Evolutionary conservation across 495 filamentous ascomycete species (phyloP).

Genomic region (Saxophila tyrrhenica): DNA sequence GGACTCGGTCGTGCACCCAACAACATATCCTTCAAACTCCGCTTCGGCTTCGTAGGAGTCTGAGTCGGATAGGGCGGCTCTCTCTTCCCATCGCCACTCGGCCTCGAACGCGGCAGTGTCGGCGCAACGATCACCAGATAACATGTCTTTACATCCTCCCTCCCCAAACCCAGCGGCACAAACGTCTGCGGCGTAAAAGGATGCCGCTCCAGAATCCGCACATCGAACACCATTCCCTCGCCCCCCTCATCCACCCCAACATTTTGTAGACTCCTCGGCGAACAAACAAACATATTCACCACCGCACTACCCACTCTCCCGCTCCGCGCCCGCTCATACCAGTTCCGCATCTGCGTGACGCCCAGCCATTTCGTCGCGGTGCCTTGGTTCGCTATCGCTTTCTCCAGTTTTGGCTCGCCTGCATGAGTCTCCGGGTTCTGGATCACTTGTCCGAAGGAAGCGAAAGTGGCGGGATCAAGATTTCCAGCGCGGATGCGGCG

Average conservation of each 20-base stretch:
- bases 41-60: conserved; percentile 24
- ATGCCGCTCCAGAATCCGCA: conserved; percentile 79
- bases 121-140: conserved; percentile 93
- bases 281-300: conserved; percentile 86
- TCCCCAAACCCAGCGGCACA: conserved; percentile 56
- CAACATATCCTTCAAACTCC: conserved; percentile 25
- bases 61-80: conserved; percentile 33
- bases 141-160: conserved; percentile 21
- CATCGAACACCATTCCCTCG: conserved; percentile 42
- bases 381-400: conserved; percentile 65
- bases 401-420: conserved; percentile 15
- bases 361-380: conserved; percentile 76
- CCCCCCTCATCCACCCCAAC: background rate
- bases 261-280: conserved; percentile 46
- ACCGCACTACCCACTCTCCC: conserved; percentile 44
- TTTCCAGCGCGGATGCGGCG: conserved; percentile 11
- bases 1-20: conserved; percentile 29
- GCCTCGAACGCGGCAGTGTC: conserved; percentile 27
- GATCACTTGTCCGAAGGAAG: conserved; percentile 74
- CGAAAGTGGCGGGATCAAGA: conserved; percentile 49
- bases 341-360: conserved; percentile 57
- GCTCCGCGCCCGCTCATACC: conserved; percentile 57
- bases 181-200: conserved; percentile 93
- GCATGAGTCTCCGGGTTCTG: conserved; percentile 44
- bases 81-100: background rate